Evolutionary conservation across 331 rosid genomes (phyloP).

Genomic region (Dryas integrifolia): DNA sequence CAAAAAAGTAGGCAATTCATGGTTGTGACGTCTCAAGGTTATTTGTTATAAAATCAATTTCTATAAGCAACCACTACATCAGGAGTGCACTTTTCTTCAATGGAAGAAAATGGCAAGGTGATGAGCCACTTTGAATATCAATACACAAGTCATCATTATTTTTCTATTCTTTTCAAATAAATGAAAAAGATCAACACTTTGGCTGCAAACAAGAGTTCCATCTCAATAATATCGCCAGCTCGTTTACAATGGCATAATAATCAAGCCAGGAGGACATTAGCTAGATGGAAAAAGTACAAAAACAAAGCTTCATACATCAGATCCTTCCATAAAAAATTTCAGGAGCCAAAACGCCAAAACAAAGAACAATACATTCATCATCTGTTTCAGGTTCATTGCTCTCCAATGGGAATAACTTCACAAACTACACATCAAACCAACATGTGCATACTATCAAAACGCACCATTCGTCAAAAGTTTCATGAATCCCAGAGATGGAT

Average conservation of each 20-base stretch:
- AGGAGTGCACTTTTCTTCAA: background rate
- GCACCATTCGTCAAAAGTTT: background rate
- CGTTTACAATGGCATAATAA: background rate
- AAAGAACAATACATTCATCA: background rate
- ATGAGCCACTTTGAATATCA: background rate
- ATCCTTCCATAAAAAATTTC: background rate
- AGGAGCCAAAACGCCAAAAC: background rate
- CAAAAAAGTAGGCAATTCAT: background rate
- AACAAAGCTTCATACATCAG: background rate
- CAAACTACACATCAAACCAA: background rate
- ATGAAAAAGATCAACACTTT: background rate
- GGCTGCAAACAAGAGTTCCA: background rate
- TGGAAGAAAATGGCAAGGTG: background rate
- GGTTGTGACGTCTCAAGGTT: background rate
- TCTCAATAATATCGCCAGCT: background rate
- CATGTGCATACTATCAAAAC: background rate
- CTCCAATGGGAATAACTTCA: constrained; percentile 3
- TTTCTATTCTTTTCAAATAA: constrained; percentile 6
- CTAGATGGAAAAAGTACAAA: background rate
- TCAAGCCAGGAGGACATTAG: background rate
- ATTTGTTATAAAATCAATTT: background rate
- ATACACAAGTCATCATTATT: background rate
- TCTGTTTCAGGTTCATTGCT: constrained; percentile 3
- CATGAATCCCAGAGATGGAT: background rate
- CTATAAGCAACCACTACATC: background rate